Evolutionary conservation across 2,329 filamentous ascomycete species (phyloP).

Genomic region (Nemania bipapillata): DNA sequence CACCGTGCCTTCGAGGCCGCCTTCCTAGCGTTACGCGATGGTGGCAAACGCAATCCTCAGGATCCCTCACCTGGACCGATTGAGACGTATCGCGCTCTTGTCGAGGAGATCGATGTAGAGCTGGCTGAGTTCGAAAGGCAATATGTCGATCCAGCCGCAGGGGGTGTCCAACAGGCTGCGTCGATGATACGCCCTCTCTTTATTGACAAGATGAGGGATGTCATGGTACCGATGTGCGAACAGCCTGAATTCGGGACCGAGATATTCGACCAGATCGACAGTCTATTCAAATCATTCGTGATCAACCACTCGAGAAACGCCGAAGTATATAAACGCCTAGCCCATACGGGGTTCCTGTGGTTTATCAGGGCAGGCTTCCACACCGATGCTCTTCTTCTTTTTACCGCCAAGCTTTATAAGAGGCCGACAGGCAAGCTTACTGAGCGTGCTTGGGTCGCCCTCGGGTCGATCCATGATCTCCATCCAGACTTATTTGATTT

Average conservation of each 20-base stretch:
- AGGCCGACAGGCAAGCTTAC: conserved; percentile 35
- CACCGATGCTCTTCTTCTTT: conserved; percentile 32
- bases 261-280: conserved; percentile 36
- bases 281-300: conserved; percentile 39
- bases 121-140: conserved; percentile 42
- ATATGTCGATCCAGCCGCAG: conserved; percentile 43
- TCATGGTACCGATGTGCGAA: conserved; percentile 34
- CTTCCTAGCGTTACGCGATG: conserved; percentile 28
- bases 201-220: conserved; percentile 31
- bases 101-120: conserved; percentile 43
- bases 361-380: conserved; percentile 34
- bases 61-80: conserved; percentile 16
- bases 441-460: conserved; percentile 32
- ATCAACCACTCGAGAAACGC: conserved; percentile 23
- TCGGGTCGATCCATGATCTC: conserved; percentile 30
- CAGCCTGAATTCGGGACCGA: conserved; percentile 38
- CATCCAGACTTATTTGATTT: conserved; percentile 35
- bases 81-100: conserved; percentile 32
- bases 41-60: neutral
- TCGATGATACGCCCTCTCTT: conserved; percentile 34
- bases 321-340: conserved; percentile 21
- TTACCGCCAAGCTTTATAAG: conserved; percentile 34
- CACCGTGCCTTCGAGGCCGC: conserved; percentile 33
- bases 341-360: conserved; percentile 37
- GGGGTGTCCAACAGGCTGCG: conserved; percentile 43